Evolutionary conservation across 148 eudicot genomes (phyloP).

Genomic region (Oxyria digyna): DNA sequence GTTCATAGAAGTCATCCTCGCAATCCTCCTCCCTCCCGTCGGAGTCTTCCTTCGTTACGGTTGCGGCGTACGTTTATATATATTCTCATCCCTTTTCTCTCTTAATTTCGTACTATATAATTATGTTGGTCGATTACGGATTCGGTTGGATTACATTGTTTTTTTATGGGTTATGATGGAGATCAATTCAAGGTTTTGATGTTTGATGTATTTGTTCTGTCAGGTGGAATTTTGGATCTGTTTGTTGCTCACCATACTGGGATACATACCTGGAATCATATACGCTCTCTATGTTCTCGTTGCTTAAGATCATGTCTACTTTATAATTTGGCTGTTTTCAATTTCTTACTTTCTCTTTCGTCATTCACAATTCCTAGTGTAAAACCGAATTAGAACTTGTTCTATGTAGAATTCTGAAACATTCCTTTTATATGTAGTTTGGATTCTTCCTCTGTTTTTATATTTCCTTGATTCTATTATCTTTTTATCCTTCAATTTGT

Average conservation of each 20-base stretch:
- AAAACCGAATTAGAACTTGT: neutral
- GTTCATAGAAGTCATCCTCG: conserved; percentile 41
- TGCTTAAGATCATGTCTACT: neutral
- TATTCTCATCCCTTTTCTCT: no score
- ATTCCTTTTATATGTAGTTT: no score
- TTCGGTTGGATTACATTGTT: no score
- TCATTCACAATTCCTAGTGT: neutral
- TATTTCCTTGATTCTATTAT: no score
- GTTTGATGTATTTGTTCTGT: conserved; percentile 1
- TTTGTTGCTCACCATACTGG: conserved; percentile 24
- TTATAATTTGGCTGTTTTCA: neutral
- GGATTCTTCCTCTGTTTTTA: no score
- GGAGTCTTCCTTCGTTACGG: conserved; percentile 54
- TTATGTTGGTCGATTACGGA: no score
- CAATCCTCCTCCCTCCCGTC: conserved; percentile 46
- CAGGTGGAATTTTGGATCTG: conserved; percentile 30
- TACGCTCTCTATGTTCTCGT: conserved; percentile 28
- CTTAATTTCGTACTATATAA: no score
- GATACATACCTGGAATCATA: conserved; percentile 27
- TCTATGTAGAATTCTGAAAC: no score
- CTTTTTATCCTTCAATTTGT: no score
- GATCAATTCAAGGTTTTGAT: no score
- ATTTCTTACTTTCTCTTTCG: neutral
- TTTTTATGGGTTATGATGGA: no score
- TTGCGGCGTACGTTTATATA: conserved; percentile 10